Evolutionary conservation across 192 early-diverging fungal genomes (phyloP), one percentile per base, ranked within the genome.

Genomic region (Funneliformis geosporum): DNA sequence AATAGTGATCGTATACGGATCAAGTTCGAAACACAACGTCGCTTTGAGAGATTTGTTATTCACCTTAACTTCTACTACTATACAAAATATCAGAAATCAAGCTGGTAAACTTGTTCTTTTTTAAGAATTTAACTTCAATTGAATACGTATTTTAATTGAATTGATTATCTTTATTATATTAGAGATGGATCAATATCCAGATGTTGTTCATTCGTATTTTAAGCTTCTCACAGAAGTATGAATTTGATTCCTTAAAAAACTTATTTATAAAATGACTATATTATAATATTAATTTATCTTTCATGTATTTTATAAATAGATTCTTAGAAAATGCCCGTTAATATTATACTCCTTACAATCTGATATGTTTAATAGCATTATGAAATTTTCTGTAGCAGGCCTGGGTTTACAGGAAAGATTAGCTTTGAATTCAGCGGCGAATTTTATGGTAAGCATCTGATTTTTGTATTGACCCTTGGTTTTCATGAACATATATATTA

Each of bases 111-210:
- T 27, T 14, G n/a, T n/a, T n/a, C n/a, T n/a, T n/a, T n/a, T n/a
- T n/a, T n/a, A n/a, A n/a, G n/a, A n/a, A n/a, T n/a, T n/a, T n/a
- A n/a, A n/a, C n/a, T 21, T 60, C 67, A 40, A 77, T 77, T 27
- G 78, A 82, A 44, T 10, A 38, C 14, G 25, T 7, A 23, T 60
- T 18, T 28, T 47, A 27, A 46, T 69, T 25, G 16, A n/a, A 64
- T 6, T n/a, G 7, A 28, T 38, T 44, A 12, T 50, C 27, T 66
- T 65, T 44, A 47, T 73, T 1, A 14, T 40, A 12, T 44, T 83
- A 90, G 89, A 83, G 28, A 88, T 90, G 85, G 89, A 90, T 60
- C 74, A 86, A 59, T 60, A 83, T 14, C 89, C 89, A 4, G 89
- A 90, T 69, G 76, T 88, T 27, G 82, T 87, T 12, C 75, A 87